These are phyloP conservation scores for Arabidopsis hybrid DNA, from an alignment of 441 rosid genomes.

Conservation along the genomic window DNA sequence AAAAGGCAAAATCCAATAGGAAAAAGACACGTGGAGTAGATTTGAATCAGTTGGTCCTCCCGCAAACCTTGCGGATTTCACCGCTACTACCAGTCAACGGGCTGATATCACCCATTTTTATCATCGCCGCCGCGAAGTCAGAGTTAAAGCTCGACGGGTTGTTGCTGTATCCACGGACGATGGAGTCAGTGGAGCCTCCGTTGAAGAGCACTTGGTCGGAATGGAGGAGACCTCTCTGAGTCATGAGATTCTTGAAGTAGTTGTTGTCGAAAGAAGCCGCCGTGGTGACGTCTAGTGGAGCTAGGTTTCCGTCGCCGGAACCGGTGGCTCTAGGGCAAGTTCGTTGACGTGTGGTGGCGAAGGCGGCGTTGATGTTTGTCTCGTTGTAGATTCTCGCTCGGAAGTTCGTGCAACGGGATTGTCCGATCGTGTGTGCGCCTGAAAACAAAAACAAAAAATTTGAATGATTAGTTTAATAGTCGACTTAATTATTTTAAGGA, in stretches of 20 bases:
- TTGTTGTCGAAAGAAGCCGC: slow-evolving; percentile 70
- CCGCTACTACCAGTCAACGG: slow-evolving; percentile 84
- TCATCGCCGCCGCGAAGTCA: slow-evolving; percentile 74
- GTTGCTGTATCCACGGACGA: slow-evolving; percentile 59
- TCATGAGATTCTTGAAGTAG: slow-evolving; percentile 73
- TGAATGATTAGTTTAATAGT: slow-evolving; percentile 1
- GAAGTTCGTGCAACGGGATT: slow-evolving; percentile 66
- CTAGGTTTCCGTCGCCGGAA: slow-evolving; percentile 74
- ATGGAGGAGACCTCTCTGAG: slow-evolving; percentile 70
- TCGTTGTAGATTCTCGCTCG: slow-evolving; percentile 72
- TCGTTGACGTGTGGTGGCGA: slow-evolving; percentile 57
- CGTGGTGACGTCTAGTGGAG: slow-evolving; percentile 74
- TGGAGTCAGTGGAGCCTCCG: slow-evolving; percentile 77
- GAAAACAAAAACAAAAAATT: neutral
- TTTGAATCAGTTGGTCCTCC: slow-evolving; percentile 53
- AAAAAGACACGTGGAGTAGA: slow-evolving; percentile 8
- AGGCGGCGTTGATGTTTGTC: slow-evolving; percentile 63
- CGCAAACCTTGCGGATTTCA: slow-evolving; percentile 76
- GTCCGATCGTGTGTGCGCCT: slow-evolving; percentile 83
- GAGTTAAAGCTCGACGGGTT: slow-evolving; percentile 54
- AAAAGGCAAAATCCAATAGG: neutral
- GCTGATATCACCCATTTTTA: slow-evolving; percentile 86
- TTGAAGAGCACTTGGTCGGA: slow-evolving; percentile 80
- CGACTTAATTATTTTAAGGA: slow-evolving; percentile 6
- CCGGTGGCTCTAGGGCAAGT: slow-evolving; percentile 66